These are phyloP conservation scores for Bassia scoparia DNA, from an alignment of 148 eudicot species.

Conservation along the genomic window DNA sequence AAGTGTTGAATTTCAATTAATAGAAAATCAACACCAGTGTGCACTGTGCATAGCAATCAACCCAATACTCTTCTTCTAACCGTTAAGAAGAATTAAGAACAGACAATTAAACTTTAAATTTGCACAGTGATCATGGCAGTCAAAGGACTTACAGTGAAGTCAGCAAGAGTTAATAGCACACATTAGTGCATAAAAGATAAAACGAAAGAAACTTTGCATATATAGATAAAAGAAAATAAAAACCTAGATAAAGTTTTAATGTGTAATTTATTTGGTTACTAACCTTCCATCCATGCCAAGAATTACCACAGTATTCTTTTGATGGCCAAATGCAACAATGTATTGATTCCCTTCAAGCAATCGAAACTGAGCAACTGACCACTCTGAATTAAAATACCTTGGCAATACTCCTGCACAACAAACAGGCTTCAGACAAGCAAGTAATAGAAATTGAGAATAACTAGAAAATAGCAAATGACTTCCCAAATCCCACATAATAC, in stretches of 20 bases:
- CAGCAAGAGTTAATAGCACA: not conserved
- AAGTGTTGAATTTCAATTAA: not conserved
- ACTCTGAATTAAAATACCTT: conserved; percentile 84
- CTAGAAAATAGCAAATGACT: not conserved
- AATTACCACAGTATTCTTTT: conserved; percentile 71
- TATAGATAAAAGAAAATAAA: not conserved
- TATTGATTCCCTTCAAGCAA: conserved; percentile 73
- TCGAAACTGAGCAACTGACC: conserved; percentile 87
- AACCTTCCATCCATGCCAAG: conserved; percentile 91
- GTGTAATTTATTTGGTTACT: conserved; percentile 15
- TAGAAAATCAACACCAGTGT: not conserved
- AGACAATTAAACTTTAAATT: not conserved
- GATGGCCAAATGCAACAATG: conserved; percentile 83
- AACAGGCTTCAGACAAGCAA: conserved; percentile 17
- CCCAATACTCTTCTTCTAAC: too few relatives aligned
- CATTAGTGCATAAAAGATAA: not conserved
- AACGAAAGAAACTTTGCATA: not conserved
- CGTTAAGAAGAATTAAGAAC: not conserved
- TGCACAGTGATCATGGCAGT: not conserved
- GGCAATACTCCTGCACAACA: conserved; percentile 70
- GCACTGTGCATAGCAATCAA: not conserved
- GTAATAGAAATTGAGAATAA: not conserved
- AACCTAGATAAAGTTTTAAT: too few relatives aligned
- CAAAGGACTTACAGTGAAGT: not conserved
- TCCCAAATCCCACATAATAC: not conserved